Conservation (phyloP, 331 rosid species). For the Stylosanthes scabra region DNA sequence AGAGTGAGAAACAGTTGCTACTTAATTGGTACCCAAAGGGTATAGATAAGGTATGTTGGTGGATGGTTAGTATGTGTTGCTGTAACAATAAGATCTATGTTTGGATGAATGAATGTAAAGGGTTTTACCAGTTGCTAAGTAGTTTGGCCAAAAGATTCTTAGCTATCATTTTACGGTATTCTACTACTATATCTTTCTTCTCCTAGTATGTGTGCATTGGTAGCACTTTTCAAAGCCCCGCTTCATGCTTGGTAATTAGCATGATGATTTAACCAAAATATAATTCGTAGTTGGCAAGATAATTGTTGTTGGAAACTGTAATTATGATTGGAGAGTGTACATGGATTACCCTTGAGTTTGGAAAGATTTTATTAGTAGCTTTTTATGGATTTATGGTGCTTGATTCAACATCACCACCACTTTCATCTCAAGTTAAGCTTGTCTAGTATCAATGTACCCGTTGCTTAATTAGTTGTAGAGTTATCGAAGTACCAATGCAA, state of each 20-base stretch:
- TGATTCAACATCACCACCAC: constrained; percentile 4
- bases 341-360: not conserved
- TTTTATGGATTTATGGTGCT: not conserved
- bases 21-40: not conserved
- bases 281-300: not conserved
- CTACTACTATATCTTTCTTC: constrained; percentile 11
- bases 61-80: not conserved
- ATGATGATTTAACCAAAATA: not conserved
- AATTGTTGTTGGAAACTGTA: not conserved
- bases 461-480: not conserved
- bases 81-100: not conserved
- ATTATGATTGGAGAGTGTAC: not conserved
- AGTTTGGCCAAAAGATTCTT: constrained; percentile 1
- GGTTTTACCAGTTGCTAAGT: not conserved
- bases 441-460: not conserved
- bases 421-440: not conserved
- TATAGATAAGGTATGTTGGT: not conserved
- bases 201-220: not conserved
- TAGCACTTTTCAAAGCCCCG: not conserved
- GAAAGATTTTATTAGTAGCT: constrained; percentile 3
- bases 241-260: not conserved
- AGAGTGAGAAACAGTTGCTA: not conserved
- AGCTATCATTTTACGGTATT: not conserved
- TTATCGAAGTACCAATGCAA: not conserved
- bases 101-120: not conserved